Base-by-base conservation (phyloP, 163 green algal species). In the Scenedesmus sp. region DNA sequence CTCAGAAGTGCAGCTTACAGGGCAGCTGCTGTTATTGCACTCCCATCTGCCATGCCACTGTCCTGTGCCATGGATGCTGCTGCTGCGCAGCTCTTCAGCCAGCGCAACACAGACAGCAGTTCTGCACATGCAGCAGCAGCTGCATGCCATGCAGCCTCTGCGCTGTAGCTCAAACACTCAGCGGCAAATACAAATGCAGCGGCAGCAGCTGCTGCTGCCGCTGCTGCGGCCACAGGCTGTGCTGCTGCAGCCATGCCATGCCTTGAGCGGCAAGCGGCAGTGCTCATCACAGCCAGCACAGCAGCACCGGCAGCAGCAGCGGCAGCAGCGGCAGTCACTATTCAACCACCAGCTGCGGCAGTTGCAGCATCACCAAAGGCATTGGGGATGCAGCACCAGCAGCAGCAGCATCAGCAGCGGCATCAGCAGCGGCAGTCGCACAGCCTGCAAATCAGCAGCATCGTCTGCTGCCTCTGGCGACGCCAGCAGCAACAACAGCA, bases 401-500 rank as follows among this genome's bases (percentile, higher is more conserved):
- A 6, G 10, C 70, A 44, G 9, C 24, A 6, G 35, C 72, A 81
- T 10, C 72, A 81, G 72, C 72, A 81, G 37, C 72, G 26, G 35
- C 35, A 26, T 2, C 16, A 49, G 35, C 35, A 81, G 72, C 35
- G n/a, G n/a, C 61, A 76, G 65, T 40, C 72, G 16, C n/a, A 35
- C 35, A 12, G 16, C 35, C 35, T 81, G 72, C 72, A 81, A 35
- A 35, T 37, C 82, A 12, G 49, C 82, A 3, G 83, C 83, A 30
- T 49, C 83, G 16, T 68, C 44, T 37, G 20, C 26, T 26, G 44
- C 68, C 59, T 46, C 49, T 43, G 73, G 68, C 44, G 73, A 81
- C 43, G n/a, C n/a, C n/a, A 81, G 42, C 59, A 81, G 83, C 83
- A 79, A 56, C 53, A 61, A 61, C 40, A 40, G 79, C 79, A 61